Base-by-base conservation (phyloP, 306 rosid genomes). In the Pyrus communis region DNA sequence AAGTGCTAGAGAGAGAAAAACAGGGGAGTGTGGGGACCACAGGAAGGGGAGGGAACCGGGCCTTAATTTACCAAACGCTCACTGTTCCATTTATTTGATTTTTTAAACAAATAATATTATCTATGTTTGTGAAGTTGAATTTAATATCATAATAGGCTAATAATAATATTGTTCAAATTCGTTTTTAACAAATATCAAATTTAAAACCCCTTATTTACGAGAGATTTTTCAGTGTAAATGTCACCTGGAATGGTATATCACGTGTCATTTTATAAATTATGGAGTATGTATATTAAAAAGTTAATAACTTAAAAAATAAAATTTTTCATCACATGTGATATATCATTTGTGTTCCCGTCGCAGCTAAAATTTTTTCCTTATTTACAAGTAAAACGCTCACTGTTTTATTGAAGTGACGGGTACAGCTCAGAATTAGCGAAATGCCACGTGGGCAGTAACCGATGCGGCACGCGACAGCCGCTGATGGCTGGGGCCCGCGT, bases 401-500 rank as follows among this genome's bases (percentile, higher is more conserved):
- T 18, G 43, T 40, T 25, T 7, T 17, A 0, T 51, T 43, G 3
- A 4, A 58, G 74, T 64, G 75, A 70, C 17, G 65, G 72, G 84
- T 15, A 86, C 94, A 89, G 85, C 89, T 78, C 74, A 83, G 83
- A 68, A 80, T 75, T 76, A 54, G 38, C 4, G 3, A 19, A 21
- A 2, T 33, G 87, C 82, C 98, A 95, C 97, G 96, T 90, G 89
- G 75, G 69, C 77, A 43, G 4, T 74, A n/a, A 35, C 55, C 91
- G 87, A 85, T 88, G 97, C 94, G 97, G 96, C 93, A 89, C 86
- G 88, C 86, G 88, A 87, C 90, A 89, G 87, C 89, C 95, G 93
- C 85, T 82, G 75, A 22, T 13, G 69, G 82, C 74, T 38, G 91
- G 97, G 90, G 12, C 94, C 98, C 79, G 33, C 74, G 15, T 54